Percentiles rank a stretch among this genome's conserved stretches.
Evolutionary conservation across 2,329 filamentous ascomycete species (phyloP).

Genomic region (Eutypella sp.): DNA sequence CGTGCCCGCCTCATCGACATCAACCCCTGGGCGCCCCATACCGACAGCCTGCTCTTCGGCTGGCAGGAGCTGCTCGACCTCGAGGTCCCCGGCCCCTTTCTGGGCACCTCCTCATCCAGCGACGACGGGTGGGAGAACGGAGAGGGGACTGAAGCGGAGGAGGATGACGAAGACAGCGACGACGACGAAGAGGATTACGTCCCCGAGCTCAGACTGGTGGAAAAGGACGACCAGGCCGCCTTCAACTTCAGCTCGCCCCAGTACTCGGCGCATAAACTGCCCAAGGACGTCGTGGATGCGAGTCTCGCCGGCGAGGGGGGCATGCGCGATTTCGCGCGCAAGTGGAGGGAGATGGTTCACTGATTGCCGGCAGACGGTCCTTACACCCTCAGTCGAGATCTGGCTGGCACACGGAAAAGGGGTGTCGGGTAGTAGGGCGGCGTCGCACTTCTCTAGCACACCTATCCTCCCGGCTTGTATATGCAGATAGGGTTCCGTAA

Average conservation of each 20-base stretch:
- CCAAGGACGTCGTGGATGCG: slow-evolving; percentile 81
- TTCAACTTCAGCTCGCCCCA: slow-evolving; percentile 80
- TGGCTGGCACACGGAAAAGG: too few species aligned
- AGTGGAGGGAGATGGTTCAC: slow-evolving; percentile 65
- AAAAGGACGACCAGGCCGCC: slow-evolving; percentile 80
- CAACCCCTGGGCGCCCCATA: slow-evolving; percentile 88
- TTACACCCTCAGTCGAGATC: too few species aligned
- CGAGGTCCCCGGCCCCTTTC: slow-evolving; percentile 54
- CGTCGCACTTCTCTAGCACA: too few species aligned
- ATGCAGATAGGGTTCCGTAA: too few species aligned
- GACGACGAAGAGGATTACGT: slow-evolving; percentile 54
- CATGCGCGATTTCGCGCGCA: slow-evolving; percentile 72
- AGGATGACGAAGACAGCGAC: slow-evolving; percentile 34
- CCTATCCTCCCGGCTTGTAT: too few species aligned
- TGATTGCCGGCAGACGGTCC: too few species aligned
- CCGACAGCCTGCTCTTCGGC: slow-evolving; percentile 82
- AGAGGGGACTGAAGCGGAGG: slow-evolving; percentile 27
- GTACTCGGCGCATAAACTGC: slow-evolving; percentile 93
- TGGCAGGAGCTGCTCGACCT: slow-evolving; percentile 83
- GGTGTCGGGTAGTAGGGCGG: too few species aligned
- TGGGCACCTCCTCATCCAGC: slow-evolving; percentile 46
- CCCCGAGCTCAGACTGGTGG: slow-evolving; percentile 78
- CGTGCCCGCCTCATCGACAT: slow-evolving; percentile 85
- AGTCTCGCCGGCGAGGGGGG: slow-evolving; percentile 65
- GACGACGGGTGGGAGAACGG: slow-evolving; percentile 33